A percentile compares a stretch with the other conserved stretches of the same genome.
Evolutionary conservation across 495 filamentous ascomycete genomes (phyloP).

Genomic region (Terfezia boudieri): DNA sequence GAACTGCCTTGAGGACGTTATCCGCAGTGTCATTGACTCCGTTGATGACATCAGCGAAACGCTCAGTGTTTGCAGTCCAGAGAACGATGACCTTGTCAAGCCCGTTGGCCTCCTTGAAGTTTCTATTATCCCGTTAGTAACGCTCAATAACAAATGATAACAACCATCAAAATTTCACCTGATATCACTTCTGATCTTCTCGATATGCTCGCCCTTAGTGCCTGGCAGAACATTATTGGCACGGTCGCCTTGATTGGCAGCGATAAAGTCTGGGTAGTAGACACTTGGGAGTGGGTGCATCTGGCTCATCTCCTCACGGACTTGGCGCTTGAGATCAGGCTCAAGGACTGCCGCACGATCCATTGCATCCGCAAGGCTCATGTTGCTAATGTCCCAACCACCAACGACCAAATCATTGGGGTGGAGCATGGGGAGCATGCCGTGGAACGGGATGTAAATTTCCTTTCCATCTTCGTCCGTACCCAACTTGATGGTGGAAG

Average conservation of each 20-base stretch:
- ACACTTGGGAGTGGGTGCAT: slow-evolving; percentile 84
- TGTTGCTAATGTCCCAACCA: slow-evolving; percentile 86
- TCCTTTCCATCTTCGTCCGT: slow-evolving; percentile 68
- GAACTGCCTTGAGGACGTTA: slow-evolving; percentile 72
- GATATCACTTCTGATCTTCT: slow-evolving; percentile 86
- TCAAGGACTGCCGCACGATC: slow-evolving; percentile 87
- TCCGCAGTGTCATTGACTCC: slow-evolving; percentile 95
- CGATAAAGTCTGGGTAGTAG: slow-evolving; percentile 99
- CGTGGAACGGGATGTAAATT: slow-evolving; percentile 88
- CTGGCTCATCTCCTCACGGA: slow-evolving; percentile 76
- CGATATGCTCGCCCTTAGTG: slow-evolving; percentile 74
- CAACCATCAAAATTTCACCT: slow-evolving; percentile 19
- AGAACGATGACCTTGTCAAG: slow-evolving; percentile 94
- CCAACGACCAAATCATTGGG: slow-evolving; percentile 90
- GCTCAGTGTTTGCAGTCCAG: slow-evolving; percentile 99
- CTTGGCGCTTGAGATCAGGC: slow-evolving; percentile 65
- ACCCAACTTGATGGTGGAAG: slow-evolving; percentile 89
- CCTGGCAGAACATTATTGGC: slow-evolving; percentile 80
- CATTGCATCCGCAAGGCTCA: slow-evolving; percentile 83
- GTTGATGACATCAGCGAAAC: slow-evolving; percentile 64
- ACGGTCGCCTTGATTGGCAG: slow-evolving; percentile 92
- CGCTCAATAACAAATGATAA: slow-evolving; percentile 1
- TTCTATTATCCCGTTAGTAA: slow-evolving; percentile 28
- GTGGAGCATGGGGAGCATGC: slow-evolving; percentile 90
- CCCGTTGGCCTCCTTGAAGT: slow-evolving; percentile 69